Percentiles rank a stretch among this genome's conserved stretches.
phyloP scores from a whole-genome alignment of 768 basidiomycete species.

The Suillus luteus region DNA sequence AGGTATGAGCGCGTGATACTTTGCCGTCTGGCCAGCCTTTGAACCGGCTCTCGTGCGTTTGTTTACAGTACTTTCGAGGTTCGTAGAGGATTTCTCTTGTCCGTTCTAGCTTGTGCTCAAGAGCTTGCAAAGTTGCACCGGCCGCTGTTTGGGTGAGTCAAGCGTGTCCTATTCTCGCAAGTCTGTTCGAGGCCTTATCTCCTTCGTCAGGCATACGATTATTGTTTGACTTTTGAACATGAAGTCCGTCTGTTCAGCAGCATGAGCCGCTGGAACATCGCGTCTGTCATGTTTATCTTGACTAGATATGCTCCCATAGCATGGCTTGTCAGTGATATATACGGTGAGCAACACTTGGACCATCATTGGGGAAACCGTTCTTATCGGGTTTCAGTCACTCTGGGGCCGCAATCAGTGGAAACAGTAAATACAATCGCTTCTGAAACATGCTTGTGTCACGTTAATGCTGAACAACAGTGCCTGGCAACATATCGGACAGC shows the following conservation, averaged over 20 bases:
- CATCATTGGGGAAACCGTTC: background rate
- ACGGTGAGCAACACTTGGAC: slow-evolving; percentile 7
- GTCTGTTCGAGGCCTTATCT: too few relatives aligned
- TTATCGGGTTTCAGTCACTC: background rate
- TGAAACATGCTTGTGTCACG: background rate
- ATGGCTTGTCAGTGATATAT: slow-evolving; percentile 10
- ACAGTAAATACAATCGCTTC: background rate
- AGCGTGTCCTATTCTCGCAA: background rate
- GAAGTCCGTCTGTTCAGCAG: slow-evolving; percentile 15
- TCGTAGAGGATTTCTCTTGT: background rate
- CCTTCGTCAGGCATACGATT: slow-evolving; percentile 11
- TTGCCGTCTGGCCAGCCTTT: background rate
- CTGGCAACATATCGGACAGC: slow-evolving; percentile 16
- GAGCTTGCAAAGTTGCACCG: slow-evolving; percentile 11
- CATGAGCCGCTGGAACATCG: slow-evolving; percentile 6
- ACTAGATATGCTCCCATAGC: slow-evolving; percentile 16
- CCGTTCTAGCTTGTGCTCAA: too few relatives aligned
- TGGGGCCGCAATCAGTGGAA: slow-evolving; percentile 5
- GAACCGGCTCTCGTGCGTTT: background rate
- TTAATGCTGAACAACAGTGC: slow-evolving; percentile 8
- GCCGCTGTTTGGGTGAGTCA: slow-evolving; percentile 15
- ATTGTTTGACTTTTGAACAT: slow-evolving; percentile 16
- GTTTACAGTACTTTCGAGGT: slow-evolving; percentile 16
- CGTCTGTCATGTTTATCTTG: slow-evolving; percentile 13
- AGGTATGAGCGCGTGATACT: slow-evolving; percentile 6